Conservation (phyloP, 139 green algal genomes). For the Auxenochlorella pyrenoidosa region DNA sequence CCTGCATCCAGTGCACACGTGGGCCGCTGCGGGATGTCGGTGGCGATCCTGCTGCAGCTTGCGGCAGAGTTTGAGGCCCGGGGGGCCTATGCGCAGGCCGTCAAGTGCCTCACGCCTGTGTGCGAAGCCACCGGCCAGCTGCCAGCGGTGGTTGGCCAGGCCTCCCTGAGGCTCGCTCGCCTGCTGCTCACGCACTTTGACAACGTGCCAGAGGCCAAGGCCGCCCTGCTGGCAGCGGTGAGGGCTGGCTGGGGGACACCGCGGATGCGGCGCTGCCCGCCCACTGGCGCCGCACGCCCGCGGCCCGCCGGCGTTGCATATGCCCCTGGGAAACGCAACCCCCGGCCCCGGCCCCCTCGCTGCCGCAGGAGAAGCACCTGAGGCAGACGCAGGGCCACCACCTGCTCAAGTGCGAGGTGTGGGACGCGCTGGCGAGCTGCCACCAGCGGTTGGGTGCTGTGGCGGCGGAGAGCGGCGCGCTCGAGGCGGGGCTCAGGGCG, state of each 20-base stretch:
- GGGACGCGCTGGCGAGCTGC: constrained; percentile 22
- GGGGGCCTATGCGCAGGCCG: constrained; percentile 1
- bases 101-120: constrained; percentile 31
- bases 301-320: not conserved
- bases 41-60: constrained; percentile 27
- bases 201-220: constrained; percentile 31
- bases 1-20: not conserved
- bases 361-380: constrained; percentile 24
- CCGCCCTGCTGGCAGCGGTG: constrained; percentile 9
- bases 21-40: not conserved
- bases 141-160: constrained; percentile 15
- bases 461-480: not conserved
- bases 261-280: too few relatives aligned
- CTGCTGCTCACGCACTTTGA: constrained; percentile 47
- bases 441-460: constrained; percentile 34
- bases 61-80: constrained; percentile 2
- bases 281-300: not conserved
- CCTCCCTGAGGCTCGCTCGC: constrained; percentile 14
- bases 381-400: constrained; percentile 8
- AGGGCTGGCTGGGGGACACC: not conserved
- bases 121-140: not conserved
- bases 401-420: constrained; percentile 31
- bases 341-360: not conserved
- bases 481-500: constrained; percentile 4
- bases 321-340: not conserved